Percentiles rank a stretch among this genome's conserved stretches.
These are phyloP conservation scores for Termitomyces sp. DNA, from an alignment of 768 basidiomycete genomes.

Conservation along the genomic window DNA sequence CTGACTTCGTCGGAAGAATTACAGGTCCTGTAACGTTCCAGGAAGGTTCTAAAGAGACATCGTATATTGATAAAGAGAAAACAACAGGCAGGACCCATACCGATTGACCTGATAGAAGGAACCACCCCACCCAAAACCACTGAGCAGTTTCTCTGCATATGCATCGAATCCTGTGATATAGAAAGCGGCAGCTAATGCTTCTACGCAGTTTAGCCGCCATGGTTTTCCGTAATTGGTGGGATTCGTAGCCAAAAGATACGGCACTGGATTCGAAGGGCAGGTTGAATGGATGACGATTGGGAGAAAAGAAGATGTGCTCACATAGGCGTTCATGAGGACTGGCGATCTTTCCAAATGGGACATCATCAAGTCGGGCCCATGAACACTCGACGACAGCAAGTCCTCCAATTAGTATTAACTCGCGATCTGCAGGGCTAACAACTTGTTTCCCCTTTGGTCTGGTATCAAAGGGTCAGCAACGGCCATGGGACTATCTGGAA, in stretches of 20 bases:
- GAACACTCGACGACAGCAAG: slow-evolving; percentile 98
- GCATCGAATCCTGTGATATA: slow-evolving; percentile 85
- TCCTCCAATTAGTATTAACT: slow-evolving; percentile 66
- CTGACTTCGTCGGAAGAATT: slow-evolving; percentile 50
- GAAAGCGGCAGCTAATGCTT: slow-evolving; percentile 91
- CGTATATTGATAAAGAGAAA: neutral
- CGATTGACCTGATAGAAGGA: slow-evolving; percentile 85
- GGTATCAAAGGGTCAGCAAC: neutral
- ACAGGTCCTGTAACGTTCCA: slow-evolving; percentile 78
- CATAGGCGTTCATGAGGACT: slow-evolving; percentile 89
- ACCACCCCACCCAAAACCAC: slow-evolving; percentile 87
- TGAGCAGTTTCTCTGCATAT: slow-evolving; percentile 74
- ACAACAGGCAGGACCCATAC: slow-evolving; percentile 31
- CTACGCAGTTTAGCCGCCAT: slow-evolving; percentile 92
- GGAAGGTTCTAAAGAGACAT: slow-evolving; percentile 38
- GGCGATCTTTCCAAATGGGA: slow-evolving; percentile 91
- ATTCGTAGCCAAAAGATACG: slow-evolving; percentile 92
- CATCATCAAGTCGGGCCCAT: slow-evolving; percentile 93
- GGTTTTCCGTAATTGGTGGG: slow-evolving; percentile 98
- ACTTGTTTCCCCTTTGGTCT: slow-evolving; percentile 82
- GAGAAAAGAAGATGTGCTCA: slow-evolving; percentile 29
- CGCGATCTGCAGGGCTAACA: slow-evolving; percentile 80
- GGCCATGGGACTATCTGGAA: neutral
- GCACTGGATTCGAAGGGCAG: slow-evolving; percentile 47
- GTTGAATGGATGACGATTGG: neutral